These are phyloP conservation scores for Boletus edulis DNA, from an alignment of 768 basidiomycete species.

Conservation along the genomic window DNA sequence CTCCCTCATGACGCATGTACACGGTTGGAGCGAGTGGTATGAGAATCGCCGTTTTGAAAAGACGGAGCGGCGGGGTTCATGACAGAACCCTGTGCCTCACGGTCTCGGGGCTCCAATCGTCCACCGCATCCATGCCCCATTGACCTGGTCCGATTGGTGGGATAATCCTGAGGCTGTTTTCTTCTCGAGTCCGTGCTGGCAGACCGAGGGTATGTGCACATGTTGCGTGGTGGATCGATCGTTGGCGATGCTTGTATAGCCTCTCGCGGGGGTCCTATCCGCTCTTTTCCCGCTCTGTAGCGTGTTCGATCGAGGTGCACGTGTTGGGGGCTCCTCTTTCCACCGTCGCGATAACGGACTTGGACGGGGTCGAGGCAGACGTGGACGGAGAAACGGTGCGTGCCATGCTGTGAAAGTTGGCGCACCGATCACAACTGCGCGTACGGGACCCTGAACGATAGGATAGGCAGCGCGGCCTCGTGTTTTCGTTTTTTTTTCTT, in stretches of 20 bases:
- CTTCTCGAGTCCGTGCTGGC: neutral
- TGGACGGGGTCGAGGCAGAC: neutral
- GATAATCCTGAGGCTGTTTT: neutral
- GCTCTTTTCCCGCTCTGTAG: neutral
- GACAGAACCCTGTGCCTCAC: neutral
- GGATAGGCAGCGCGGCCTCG: neutral
- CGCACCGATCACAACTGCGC: neutral
- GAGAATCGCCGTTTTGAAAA: slow-evolving; percentile 3
- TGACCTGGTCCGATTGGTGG: neutral
- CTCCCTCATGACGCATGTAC: too few species aligned
- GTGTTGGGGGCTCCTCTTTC: neutral
- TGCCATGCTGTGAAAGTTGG: neutral
- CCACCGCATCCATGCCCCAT: too few species aligned
- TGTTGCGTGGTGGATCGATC: neutral
- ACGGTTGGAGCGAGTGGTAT: too few species aligned
- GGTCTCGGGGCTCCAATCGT: neutral
- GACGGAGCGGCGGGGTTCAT: neutral
- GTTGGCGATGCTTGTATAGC: slow-evolving; percentile 4
- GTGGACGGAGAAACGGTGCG: neutral
- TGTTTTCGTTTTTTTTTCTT: neutral
- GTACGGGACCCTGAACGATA: neutral
- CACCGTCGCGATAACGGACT: neutral
- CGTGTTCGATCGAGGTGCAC: neutral
- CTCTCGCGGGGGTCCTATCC: neutral
- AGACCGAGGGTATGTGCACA: neutral